Evolutionary conservation across 345 rosid genomes (phyloP).

Genomic region (Hypericum perforatum): DNA sequence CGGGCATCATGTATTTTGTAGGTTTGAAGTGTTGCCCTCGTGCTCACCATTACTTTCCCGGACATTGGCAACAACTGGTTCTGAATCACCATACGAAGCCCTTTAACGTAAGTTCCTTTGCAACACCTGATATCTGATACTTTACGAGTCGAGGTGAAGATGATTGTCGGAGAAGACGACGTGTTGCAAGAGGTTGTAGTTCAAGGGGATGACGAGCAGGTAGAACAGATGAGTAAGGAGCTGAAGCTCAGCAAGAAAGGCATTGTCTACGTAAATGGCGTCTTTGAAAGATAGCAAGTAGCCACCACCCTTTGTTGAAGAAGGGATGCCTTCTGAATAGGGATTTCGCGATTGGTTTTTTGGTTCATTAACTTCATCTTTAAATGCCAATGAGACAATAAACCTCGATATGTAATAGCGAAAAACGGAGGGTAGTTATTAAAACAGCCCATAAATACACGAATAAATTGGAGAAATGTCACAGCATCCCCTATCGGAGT

Average conservation of each 20-base stretch:
- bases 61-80: constrained; percentile 93
- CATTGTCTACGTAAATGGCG: constrained; percentile 84
- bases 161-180: constrained; percentile 51
- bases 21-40: constrained; percentile 88
- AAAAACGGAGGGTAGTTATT: no score
- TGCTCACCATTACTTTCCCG: constrained; percentile 73
- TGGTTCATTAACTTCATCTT: background rate
- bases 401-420: no score
- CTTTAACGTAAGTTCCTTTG: constrained; percentile 60
- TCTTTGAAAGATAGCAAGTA: constrained; percentile 51
- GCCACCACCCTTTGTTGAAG: background rate
- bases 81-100: constrained; percentile 62
- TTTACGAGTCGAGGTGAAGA: constrained; percentile 67
- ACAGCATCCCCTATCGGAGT: no score
- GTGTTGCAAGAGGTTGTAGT: constrained; percentile 52
- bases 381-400: no score
- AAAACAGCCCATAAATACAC: no score
- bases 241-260: constrained; percentile 76
- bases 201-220: constrained; percentile 91
- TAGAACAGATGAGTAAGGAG: constrained; percentile 82
- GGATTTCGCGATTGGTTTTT: no score
- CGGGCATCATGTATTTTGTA: constrained; percentile 4
- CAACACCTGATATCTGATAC: no score
- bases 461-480: no score
- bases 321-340: no score